These are phyloP conservation scores for Penicillium argentinense DNA, from an alignment of 495 filamentous ascomycete genomes.

Conservation along the genomic window DNA sequence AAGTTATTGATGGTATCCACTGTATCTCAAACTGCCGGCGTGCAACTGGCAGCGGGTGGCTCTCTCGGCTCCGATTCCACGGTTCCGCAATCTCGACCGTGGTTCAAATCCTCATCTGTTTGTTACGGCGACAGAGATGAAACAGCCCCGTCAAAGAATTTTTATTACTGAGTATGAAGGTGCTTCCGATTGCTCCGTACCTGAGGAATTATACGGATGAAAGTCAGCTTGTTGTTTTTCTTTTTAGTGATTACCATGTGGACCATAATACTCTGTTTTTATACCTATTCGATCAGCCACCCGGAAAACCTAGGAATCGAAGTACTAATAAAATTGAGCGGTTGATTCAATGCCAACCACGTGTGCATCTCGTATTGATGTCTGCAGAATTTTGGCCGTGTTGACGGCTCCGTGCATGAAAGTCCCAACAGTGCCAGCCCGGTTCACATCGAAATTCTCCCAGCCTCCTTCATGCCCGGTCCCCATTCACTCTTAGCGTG, in stretches of 20 bases:
- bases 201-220: no score
- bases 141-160: background rate
- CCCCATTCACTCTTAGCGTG: background rate
- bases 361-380: background rate
- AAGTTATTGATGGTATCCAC: background rate
- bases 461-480: conserved; percentile 1
- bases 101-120: conserved; percentile 7
- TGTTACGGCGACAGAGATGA: background rate
- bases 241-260: no score
- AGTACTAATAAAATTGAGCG: no score
- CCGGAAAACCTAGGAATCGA: no score
- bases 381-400: background rate
- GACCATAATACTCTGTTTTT: no score
- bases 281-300: no score
- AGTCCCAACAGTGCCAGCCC: background rate
- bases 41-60: background rate
- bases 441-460: conserved; percentile 5
- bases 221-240: no score
- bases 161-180: background rate
- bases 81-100: conserved; percentile 5
- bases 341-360: no score
- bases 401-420: background rate
- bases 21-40: background rate
- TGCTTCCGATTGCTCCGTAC: no score
- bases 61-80: conserved; percentile 3